Conservation (phyloP, 2,329 filamentous ascomycete genomes). For the Fusarium sp. region DNA sequence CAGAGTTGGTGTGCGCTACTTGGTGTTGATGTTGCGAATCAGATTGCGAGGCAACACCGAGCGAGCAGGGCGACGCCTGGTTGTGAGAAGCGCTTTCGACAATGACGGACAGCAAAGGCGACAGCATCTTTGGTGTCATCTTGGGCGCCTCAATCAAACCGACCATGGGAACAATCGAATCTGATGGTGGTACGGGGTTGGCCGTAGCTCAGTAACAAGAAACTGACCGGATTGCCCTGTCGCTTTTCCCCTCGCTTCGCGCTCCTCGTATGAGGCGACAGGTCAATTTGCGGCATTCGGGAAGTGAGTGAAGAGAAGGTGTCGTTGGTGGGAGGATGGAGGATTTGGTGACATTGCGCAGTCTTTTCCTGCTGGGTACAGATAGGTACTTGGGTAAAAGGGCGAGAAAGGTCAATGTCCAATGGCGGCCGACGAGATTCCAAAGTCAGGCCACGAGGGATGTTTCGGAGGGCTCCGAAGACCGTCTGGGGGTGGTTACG, state of each 20-base stretch:
- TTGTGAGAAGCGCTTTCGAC: background rate
- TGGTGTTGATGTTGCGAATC: background rate
- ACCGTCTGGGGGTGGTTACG: background rate
- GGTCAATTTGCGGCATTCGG: background rate
- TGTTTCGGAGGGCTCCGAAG: slow-evolving; percentile 30
- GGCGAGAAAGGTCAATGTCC: background rate
- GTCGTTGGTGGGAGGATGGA: background rate
- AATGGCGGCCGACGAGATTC: slow-evolving; percentile 16
- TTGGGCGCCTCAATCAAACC: background rate
- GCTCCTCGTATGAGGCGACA: background rate
- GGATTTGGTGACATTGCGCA: slow-evolving; percentile 1
- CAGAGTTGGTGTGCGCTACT: background rate
- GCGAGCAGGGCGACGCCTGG: background rate
- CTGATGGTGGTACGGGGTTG: background rate
- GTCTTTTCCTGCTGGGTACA: background rate
- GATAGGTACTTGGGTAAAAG: background rate
- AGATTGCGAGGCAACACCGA: background rate
- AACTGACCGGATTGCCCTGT: background rate
- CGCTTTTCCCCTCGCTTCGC: background rate
- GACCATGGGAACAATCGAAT: background rate
- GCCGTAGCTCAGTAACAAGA: background rate
- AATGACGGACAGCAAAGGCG: background rate
- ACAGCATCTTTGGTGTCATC: background rate
- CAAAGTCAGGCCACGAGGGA: slow-evolving; percentile 24
- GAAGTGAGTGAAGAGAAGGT: background rate